These are phyloP conservation scores for Eucalyptus curtisii DNA, from an alignment of 345 rosid genomes.

Conservation along the genomic window DNA sequence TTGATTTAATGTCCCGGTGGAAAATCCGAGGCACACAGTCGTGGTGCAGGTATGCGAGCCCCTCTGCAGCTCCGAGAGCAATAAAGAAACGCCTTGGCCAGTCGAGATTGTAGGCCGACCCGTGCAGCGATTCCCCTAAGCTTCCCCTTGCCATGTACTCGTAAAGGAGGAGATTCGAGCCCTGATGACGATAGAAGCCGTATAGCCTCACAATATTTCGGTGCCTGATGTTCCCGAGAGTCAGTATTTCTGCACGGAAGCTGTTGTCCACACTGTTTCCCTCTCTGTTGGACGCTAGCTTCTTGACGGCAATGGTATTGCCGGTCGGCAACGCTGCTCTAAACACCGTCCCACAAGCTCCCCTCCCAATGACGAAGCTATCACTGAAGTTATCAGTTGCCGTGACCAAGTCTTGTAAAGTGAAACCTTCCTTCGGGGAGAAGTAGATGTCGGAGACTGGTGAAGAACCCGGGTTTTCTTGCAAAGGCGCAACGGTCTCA, in stretches of 20 bases:
- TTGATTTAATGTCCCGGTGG: conserved; percentile 86
- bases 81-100: conserved; percentile 71
- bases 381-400: conserved; percentile 73
- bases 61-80: conserved; percentile 80
- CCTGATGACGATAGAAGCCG: conserved; percentile 83
- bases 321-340: conserved; percentile 61
- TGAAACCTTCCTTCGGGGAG: conserved; percentile 69
- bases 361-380: conserved; percentile 65
- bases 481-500: conserved; percentile 4
- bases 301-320: conserved; percentile 67
- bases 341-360: conserved; percentile 88
- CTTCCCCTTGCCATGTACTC: conserved; percentile 55
- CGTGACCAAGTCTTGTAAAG: conserved; percentile 58
- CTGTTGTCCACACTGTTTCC: conserved; percentile 61
- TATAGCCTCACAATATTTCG: conserved; percentile 86
- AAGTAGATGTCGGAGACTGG: conserved; percentile 54
- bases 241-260: conserved; percentile 73
- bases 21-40: conserved; percentile 85
- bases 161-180: conserved; percentile 75
- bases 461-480: conserved; percentile 1
- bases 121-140: conserved; percentile 69
- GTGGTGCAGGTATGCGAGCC: conserved; percentile 78
- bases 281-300: conserved; percentile 64
- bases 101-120: conserved; percentile 35
- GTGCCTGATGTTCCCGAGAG: conserved; percentile 77